phyloP scores from a whole-genome alignment of 1,284 basidiomycete genomes.

The Rhodotorula sp. region DNA sequence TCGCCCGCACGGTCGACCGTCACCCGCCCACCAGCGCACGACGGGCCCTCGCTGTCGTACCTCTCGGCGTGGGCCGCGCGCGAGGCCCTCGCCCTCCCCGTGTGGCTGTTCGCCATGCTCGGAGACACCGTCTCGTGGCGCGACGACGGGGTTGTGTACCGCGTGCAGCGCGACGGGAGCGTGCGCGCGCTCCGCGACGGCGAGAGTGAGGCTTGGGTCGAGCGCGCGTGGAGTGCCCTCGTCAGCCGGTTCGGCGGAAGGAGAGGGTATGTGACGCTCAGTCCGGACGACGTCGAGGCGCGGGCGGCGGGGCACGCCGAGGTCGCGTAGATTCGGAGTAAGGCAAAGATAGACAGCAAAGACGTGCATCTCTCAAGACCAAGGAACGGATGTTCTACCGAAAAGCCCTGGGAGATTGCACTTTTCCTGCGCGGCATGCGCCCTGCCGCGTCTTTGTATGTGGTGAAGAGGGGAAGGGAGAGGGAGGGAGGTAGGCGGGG shows the following conservation, averaged over 20 bases:
- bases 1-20: constrained; percentile 39
- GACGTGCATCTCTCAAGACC: neutral
- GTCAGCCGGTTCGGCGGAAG: constrained; percentile 9
- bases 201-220: constrained; percentile 22
- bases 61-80: constrained; percentile 72
- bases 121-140: constrained; percentile 83
- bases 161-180: constrained; percentile 42
- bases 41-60: constrained; percentile 58
- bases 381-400: too few species aligned
- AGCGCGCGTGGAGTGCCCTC: constrained; percentile 25
- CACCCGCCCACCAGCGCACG: constrained; percentile 46
- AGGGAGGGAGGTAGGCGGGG: too few species aligned
- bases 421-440: neutral
- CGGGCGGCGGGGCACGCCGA: constrained; percentile 17
- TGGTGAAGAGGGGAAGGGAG: neutral
- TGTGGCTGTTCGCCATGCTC: constrained; percentile 76
- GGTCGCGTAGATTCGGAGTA: neutral
- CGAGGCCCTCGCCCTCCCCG: constrained; percentile 78
- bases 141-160: constrained; percentile 51
- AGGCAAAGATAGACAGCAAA: neutral
- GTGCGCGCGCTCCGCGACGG: constrained; percentile 31
- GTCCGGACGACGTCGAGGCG: constrained; percentile 33
- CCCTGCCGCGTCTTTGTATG: constrained; percentile 1
- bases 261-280: constrained; percentile 30
- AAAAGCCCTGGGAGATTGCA: too few species aligned